A percentile compares a stretch with the other conserved stretches of the same genome.
Evolutionary conservation across 2,329 filamentous ascomycete species (phyloP).

Genomic region (Hirsutella minnesotensis): DNA sequence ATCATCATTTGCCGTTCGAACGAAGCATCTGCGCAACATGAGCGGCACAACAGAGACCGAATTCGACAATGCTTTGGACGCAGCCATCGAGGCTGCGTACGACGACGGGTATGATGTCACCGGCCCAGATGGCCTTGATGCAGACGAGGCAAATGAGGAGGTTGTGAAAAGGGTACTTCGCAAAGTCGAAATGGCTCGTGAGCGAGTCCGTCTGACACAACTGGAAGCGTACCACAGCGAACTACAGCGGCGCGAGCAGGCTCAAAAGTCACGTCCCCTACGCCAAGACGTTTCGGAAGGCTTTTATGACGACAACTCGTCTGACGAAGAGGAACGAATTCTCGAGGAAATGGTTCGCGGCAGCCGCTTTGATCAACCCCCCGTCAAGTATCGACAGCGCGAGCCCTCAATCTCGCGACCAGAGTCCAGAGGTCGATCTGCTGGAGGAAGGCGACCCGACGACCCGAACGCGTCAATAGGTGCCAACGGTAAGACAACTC

Average conservation of each 20-base stretch:
- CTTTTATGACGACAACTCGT: slow-evolving; percentile 52
- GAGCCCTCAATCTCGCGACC: slow-evolving; percentile 39
- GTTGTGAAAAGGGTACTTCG: slow-evolving; percentile 44
- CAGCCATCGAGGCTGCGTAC: slow-evolving; percentile 91
- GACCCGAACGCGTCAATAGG: slow-evolving; percentile 52
- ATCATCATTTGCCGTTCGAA: slow-evolving; percentile 55
- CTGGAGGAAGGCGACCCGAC: slow-evolving; percentile 62
- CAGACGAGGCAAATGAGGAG: slow-evolving; percentile 26
- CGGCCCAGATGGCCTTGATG: slow-evolving; percentile 30
- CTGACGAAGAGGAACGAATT: slow-evolving; percentile 63
- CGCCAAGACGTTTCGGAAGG: slow-evolving; percentile 29
- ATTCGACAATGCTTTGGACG: slow-evolving; percentile 88
- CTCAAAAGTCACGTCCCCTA: slow-evolving; percentile 14
- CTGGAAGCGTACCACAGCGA: slow-evolving; percentile 40
- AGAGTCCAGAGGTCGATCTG: slow-evolving; percentile 65
- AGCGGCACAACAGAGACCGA: slow-evolving; percentile 75
- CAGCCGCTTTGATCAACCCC: slow-evolving; percentile 73
- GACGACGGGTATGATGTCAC: slow-evolving; percentile 79
- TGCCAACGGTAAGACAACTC: slow-evolving; percentile 47
- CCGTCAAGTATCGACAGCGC: slow-evolving; percentile 35
- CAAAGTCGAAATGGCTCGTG: slow-evolving; percentile 64
- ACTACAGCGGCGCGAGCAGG: slow-evolving; percentile 14
- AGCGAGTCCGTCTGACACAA: slow-evolving; percentile 63
- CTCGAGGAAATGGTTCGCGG: slow-evolving; percentile 82
- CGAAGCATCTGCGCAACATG: slow-evolving; percentile 55